These are phyloP conservation scores for Penicillium coffeae DNA, from an alignment of 495 filamentous ascomycete genomes.

Conservation along the genomic window DNA sequence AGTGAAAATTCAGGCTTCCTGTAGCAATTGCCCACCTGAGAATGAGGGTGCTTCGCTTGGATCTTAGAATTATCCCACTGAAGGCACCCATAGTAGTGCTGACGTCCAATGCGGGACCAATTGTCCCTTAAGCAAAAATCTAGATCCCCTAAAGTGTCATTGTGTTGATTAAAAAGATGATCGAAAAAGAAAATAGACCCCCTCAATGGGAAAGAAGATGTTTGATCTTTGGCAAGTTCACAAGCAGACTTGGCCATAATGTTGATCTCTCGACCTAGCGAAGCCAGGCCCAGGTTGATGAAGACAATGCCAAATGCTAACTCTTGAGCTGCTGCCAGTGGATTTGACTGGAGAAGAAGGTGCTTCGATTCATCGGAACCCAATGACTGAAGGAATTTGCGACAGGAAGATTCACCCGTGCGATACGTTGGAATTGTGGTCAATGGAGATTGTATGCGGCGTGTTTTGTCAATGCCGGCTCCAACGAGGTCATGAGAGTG, in stretches of 20 bases:
- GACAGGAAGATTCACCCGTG: not conserved
- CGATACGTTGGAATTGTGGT: conserved; percentile 26
- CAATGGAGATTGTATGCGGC: conserved; percentile 15
- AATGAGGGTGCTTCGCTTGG: not conserved
- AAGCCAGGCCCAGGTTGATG: conserved; percentile 8
- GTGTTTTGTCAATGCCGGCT: not conserved
- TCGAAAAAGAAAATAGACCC: conserved; percentile 38
- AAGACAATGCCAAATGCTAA: conserved; percentile 22
- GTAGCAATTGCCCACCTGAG: not conserved
- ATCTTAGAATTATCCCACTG: conserved; percentile 19
- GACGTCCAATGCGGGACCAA: conserved; percentile 27
- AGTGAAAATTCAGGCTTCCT: not conserved
- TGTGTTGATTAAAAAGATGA: conserved; percentile 18
- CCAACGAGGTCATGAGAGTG: not conserved
- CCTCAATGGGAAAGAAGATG: not conserved
- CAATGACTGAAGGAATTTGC: conserved; percentile 16
- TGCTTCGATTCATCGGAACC: conserved; percentile 1
- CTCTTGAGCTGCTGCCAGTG: conserved; percentile 11
- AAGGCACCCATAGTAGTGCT: conserved; percentile 35
- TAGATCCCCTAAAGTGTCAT: conserved; percentile 9
- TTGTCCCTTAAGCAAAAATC: conserved; percentile 26
- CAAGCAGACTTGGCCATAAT: conserved; percentile 17
- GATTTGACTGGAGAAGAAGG: conserved; percentile 21
- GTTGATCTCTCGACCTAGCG: conserved; percentile 25
- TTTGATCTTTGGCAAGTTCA: not conserved